Conservation (phyloP, 352 stramenopile genomes). For the Peronospora destructor region DNA sequence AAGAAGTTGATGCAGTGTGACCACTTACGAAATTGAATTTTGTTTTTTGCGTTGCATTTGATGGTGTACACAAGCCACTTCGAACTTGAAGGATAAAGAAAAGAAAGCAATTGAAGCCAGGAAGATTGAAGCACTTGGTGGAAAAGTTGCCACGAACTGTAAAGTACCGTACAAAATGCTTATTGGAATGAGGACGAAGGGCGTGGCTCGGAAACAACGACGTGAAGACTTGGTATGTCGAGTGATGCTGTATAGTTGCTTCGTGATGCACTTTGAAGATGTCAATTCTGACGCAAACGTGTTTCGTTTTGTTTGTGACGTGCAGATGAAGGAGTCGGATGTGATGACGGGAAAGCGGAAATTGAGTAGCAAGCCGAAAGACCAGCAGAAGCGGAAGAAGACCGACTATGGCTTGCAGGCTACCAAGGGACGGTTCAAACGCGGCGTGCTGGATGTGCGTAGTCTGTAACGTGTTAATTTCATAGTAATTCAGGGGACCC, state of each 20-base stretch:
- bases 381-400: conserved; percentile 60
- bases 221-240: conserved; percentile 50
- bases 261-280: background rate
- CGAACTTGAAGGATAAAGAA: conserved; percentile 68
- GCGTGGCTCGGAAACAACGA: conserved; percentile 38
- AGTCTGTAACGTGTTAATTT: conserved; percentile 30
- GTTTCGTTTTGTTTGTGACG: background rate
- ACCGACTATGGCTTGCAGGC: conserved; percentile 70
- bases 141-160: conserved; percentile 48
- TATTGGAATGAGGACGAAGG: conserved; percentile 65
- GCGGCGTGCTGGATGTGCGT: conserved; percentile 67
- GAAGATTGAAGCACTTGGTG: conserved; percentile 61
- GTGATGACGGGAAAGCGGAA: conserved; percentile 68
- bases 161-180: conserved; percentile 70
- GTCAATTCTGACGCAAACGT: background rate
- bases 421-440: conserved; percentile 67
- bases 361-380: conserved; percentile 30
- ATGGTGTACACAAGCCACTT: conserved; percentile 25
- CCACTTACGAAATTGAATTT: background rate
- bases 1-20: background rate
- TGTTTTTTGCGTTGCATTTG: conserved; percentile 1
- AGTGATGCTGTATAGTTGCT: background rate
- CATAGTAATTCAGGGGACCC: background rate
- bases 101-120: conserved; percentile 71
- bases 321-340: conserved; percentile 57